phyloP scores from a whole-genome alignment of 176 grass and related monocot species.

The sorghum (Sorghum bicolor) region Sorghum_bicolor_NCBIv3 NC_012871.2:4501501-4502000 shows the following conservation, averaged over 20 bases:
- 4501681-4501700: conserved; percentile 11
- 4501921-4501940: conserved; percentile 97
- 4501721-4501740: background rate
- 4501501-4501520: conserved; percentile 64
- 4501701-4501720: conserved; percentile 5
- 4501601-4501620: conserved; percentile 44
- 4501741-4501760: background rate
- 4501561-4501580: conserved; percentile 82
- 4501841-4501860: conserved; percentile 94
- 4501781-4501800: conserved; percentile 1
- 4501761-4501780: background rate
- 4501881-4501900: conserved; percentile 98
- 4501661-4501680: background rate
- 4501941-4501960: conserved; percentile 78
- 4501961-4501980: conserved; percentile 51
- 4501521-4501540: conserved; percentile 99
- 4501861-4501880: conserved; percentile 99
- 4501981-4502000: conserved; percentile 3
- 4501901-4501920: conserved; percentile 87
- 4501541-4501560: conserved; percentile 84
- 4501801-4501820: conserved; percentile 72
- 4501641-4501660: background rate
- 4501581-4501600: conserved; percentile 98
- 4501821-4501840: conserved; percentile 97
- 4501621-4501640: background rate